Conservation (phyloP, 148 eudicot genomes). For the Rheum nobile region DNA sequence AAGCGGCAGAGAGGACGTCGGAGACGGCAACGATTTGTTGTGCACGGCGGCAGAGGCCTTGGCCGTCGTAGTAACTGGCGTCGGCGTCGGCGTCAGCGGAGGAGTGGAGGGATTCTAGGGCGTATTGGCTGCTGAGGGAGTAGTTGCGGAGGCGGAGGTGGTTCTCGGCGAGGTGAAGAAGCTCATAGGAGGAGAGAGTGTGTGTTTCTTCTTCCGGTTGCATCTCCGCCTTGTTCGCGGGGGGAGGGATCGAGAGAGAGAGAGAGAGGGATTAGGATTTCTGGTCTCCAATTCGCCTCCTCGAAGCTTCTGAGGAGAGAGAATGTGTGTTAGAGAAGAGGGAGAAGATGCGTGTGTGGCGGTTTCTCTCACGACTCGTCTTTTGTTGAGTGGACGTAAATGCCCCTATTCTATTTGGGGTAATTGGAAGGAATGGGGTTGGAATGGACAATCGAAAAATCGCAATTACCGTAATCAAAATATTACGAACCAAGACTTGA, state of each 20-base stretch:
- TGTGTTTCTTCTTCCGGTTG: constrained; percentile 12
- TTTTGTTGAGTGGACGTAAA: background rate
- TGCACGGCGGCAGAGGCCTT: constrained; percentile 19
- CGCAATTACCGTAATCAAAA: background rate
- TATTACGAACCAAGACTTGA: background rate
- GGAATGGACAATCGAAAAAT: background rate
- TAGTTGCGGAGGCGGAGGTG: constrained; percentile 35
- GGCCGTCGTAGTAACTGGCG: background rate
- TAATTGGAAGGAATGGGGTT: no score
- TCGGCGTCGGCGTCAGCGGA: constrained; percentile 11
- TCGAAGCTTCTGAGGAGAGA: constrained; percentile 5
- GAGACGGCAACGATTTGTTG: constrained; percentile 26
- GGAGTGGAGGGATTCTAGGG: constrained; percentile 23
- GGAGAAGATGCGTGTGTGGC: background rate
- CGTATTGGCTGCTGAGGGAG: constrained; percentile 26
- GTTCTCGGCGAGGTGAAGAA: constrained; percentile 25
- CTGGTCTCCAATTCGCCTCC: background rate
- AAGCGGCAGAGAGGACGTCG: constrained; percentile 21
- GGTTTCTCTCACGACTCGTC: background rate
- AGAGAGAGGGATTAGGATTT: background rate
- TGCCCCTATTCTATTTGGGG: background rate
- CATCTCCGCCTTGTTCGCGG: background rate
- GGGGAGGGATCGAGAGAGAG: background rate
- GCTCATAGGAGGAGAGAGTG: constrained; percentile 11
- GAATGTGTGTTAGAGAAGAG: background rate